These are phyloP conservation scores for Ilex aquifolium DNA, from an alignment of 257 asterid genomes.

Conservation along the genomic window DNA sequence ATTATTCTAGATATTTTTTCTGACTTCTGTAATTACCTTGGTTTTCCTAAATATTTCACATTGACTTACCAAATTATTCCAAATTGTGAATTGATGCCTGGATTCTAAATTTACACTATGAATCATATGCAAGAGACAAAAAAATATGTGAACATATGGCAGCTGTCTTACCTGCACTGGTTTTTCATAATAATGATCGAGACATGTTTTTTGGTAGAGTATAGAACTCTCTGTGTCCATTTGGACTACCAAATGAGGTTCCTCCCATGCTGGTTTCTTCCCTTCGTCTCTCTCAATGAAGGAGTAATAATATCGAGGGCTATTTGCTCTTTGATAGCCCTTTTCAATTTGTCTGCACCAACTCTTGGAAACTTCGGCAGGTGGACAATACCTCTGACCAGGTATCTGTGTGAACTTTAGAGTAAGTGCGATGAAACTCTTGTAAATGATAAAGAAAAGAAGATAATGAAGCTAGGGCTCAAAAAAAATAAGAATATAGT, in stretches of 20 bases:
- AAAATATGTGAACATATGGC: neutral
- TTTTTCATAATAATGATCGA: constrained; percentile 51
- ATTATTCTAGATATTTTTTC: too few species aligned
- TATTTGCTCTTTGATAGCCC: constrained; percentile 32
- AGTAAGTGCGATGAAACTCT: too few species aligned
- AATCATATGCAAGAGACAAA: neutral
- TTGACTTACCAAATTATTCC: too few species aligned
- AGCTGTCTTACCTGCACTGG: constrained; percentile 50
- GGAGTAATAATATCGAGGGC: constrained; percentile 59
- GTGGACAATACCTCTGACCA: constrained; percentile 49
- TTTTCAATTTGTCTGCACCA: constrained; percentile 52
- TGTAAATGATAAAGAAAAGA: neutral
- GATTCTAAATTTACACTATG: too few species aligned
- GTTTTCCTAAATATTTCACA: too few species aligned
- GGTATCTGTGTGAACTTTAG: constrained; percentile 34
- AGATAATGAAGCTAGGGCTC: neutral
- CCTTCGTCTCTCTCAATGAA: constrained; percentile 46
- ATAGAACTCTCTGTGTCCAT: constrained; percentile 82
- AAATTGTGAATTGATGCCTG: too few species aligned
- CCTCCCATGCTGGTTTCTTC: constrained; percentile 20
- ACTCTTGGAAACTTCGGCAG: constrained; percentile 52
- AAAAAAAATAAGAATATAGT: neutral
- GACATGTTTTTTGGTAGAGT: constrained; percentile 62
- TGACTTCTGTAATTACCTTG: too few species aligned
- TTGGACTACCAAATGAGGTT: constrained; percentile 64